Percentiles rank a stretch among this genome's conserved stretches.
Conservation (phyloP, 2,329 filamentous ascomycete species). For the Zalaria sp. region DNA sequence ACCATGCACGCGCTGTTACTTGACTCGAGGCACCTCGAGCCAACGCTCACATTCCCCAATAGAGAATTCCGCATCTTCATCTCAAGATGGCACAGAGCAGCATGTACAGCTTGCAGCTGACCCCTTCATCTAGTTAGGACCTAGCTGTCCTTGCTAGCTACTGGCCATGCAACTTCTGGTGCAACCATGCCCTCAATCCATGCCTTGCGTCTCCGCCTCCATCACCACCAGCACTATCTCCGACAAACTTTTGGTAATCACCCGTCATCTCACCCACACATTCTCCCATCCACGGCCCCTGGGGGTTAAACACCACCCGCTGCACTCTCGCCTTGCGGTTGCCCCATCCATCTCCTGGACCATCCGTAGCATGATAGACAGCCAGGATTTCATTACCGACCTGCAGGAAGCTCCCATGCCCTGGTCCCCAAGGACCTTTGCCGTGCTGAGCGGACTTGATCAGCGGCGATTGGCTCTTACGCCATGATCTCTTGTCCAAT, state of each 20-base stretch:
- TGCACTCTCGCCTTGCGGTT: conserved; percentile 30
- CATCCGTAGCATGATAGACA: conserved; percentile 33
- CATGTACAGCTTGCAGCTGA: no score
- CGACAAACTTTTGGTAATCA: conserved; percentile 17
- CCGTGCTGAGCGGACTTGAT: conserved; percentile 22
- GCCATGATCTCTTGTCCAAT: conserved; percentile 22
- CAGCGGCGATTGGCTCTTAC: conserved; percentile 24
- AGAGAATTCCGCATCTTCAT: no score
- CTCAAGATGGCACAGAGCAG: no score
- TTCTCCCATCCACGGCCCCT: conserved; percentile 28
- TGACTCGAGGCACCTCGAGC: no score
- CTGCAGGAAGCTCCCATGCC: conserved; percentile 30
- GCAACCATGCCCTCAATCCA: not conserved
- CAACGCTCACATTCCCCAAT: no score
- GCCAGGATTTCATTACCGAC: conserved; percentile 26
- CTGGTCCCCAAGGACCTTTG: conserved; percentile 27
- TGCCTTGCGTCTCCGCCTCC: not conserved
- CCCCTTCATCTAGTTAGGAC: no score
- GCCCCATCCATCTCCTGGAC: conserved; percentile 28
- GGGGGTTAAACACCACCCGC: conserved; percentile 21
- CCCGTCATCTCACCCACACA: conserved; percentile 21
- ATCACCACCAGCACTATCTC: conserved; percentile 1
- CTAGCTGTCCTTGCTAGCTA: no score
- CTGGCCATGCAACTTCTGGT: not conserved
- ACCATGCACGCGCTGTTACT: no score